phyloP scores from a whole-genome alignment of 1,139 yeast species.

The Arxiozyma slooffiae region DNA sequence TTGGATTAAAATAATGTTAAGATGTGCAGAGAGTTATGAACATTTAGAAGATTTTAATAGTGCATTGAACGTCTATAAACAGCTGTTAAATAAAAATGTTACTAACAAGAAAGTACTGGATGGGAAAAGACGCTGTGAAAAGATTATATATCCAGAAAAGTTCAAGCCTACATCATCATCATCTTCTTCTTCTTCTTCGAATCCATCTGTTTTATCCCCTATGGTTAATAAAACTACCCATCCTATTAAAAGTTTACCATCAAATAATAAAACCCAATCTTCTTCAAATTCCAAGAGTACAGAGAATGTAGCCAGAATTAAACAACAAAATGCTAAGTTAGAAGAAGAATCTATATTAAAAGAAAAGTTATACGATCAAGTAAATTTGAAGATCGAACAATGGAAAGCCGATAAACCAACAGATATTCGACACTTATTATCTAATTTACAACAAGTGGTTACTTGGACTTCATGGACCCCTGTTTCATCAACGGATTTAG shows the following conservation, averaged over 20 bases:
- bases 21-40: conserved; percentile 79
- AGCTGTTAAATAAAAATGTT: conserved; percentile 57
- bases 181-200: no score
- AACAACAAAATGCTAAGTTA: conserved; percentile 34
- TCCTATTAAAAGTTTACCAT: no score
- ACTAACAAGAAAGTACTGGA: conserved; percentile 60
- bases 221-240: background rate
- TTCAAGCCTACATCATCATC: conserved; percentile 7
- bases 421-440: conserved; percentile 63
- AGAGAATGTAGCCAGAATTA: conserved; percentile 14
- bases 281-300: background rate
- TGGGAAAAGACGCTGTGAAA: conserved; percentile 71
- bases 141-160: conserved; percentile 44
- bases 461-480: conserved; percentile 61
- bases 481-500: conserved; percentile 62
- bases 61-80: conserved; percentile 53
- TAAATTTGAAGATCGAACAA: conserved; percentile 41
- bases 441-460: conserved; percentile 54
- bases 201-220: no score
- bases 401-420: conserved; percentile 76
- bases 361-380: conserved; percentile 50
- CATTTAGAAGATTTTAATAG: conserved; percentile 58
- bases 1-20: conserved; percentile 61
- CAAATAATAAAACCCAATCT: background rate
- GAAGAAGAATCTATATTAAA: conserved; percentile 49